Base-by-base conservation (phyloP, 176 grass and related monocot species). In the Triticum dicoccoides region DNA sequence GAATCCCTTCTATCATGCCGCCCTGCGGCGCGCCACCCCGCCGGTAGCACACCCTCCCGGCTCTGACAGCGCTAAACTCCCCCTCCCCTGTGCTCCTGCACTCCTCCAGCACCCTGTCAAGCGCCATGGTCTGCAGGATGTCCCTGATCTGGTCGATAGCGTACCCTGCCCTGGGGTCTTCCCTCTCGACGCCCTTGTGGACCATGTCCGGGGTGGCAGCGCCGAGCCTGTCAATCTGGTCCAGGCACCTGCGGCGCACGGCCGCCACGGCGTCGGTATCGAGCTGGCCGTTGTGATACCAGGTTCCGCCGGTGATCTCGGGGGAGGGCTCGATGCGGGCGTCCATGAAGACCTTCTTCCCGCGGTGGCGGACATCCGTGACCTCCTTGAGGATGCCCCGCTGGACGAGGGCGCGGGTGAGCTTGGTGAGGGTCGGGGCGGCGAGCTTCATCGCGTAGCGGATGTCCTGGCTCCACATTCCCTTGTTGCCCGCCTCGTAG, bases 21-120 rank as follows among this genome's bases (percentile, higher is more conserved):
- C 78, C 89, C 69, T 79, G 58, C 8, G 41, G 30, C 6, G 33
- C 68, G 3, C 51, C 69, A 6, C 54, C 76, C 75, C 77, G 80
- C 64, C 83, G 76, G 63, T 95, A 95, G 76, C 93, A 94, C 7
- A 72, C 25, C 82, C 61, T 90, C 34, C 93, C 88, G 1, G 74
- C 45, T 65, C 82, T 81, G 49, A 90, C 69, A 3, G 52, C 64
- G 18, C 62, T 27, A 62, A 95, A 95, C 15, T 90, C 88, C 5
- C 93, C 93, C 27, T 39, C 69, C 9, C 93, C 93, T 9, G 74
- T 88, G 79, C 93, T 95, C 80, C 65, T 90, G 79, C 89, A 80
- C 59, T 95, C 90, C 79, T 95, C 93, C 6, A 95, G 67, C 44
- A 88, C 87, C 85, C 74, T 95, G 42, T 92, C 93, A 10, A 95